Evolutionary conservation across 371 early-diverging fungal genomes (phyloP).

Genomic region (Parasitella parasitica): DNA sequence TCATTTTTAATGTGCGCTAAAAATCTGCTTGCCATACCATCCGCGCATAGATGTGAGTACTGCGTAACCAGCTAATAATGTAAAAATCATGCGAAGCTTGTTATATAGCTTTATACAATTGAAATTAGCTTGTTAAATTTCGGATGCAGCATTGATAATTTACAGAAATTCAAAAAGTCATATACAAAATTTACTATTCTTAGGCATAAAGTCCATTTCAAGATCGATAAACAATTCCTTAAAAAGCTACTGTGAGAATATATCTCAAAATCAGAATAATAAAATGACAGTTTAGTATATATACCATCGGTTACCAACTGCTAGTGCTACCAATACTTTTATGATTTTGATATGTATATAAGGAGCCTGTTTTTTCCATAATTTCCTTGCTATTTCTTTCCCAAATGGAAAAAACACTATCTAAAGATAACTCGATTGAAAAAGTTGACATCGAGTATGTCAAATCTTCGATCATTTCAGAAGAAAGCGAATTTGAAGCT

Average conservation of each 20-base stretch:
- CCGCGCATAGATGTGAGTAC: no score
- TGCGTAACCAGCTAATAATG: no score
- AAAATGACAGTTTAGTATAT: background rate
- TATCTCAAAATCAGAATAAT: background rate
- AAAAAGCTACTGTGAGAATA: background rate
- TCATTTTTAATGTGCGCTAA: background rate
- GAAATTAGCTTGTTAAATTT: background rate
- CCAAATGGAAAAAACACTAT: background rate
- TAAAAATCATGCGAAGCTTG: background rate
- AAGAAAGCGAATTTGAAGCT: background rate
- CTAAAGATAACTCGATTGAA: background rate
- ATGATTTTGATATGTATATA: background rate
- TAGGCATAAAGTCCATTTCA: background rate
- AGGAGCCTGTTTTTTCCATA: background rate
- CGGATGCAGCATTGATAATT: background rate
- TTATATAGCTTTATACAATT: background rate
- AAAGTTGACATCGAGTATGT: background rate
- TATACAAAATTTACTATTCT: no score
- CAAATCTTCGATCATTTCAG: background rate
- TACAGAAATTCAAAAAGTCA: no score
- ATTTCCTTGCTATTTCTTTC: no score
- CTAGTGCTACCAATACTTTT: background rate
- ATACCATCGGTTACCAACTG: no score
- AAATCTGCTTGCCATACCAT: background rate
- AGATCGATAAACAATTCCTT: background rate